Percentiles rank a stretch among this genome's conserved stretches.
Conservation (phyloP, 1,139 yeast genomes). For the Magnusiomyces paraingens region DNA sequence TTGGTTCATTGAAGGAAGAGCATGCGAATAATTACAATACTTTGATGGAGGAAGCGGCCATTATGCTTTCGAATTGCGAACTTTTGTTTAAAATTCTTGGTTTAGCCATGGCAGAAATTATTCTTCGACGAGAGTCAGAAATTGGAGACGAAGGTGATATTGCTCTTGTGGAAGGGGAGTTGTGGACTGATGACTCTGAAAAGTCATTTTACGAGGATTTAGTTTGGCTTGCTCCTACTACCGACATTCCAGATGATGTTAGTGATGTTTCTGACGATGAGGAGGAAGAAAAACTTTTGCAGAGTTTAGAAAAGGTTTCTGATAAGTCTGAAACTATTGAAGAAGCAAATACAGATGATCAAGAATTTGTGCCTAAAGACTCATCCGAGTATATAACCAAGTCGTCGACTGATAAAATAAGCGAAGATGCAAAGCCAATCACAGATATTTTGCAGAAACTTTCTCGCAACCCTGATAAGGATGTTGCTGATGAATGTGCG, state of each 20-base stretch:
- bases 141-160: slow-evolving; percentile 25
- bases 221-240: slow-evolving; percentile 9
- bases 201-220: slow-evolving; percentile 15
- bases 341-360: slow-evolving; percentile 9
- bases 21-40: slow-evolving; percentile 7
- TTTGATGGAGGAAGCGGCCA: slow-evolving; percentile 11
- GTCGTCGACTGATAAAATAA: background rate
- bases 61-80: slow-evolving; percentile 10
- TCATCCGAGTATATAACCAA: slow-evolving; percentile 12
- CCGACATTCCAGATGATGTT: slow-evolving; percentile 11
- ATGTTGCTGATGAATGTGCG: slow-evolving; percentile 53
- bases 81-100: slow-evolving; percentile 12
- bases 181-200: slow-evolving; percentile 18
- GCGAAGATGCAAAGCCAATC: background rate
- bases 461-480: slow-evolving; percentile 32
- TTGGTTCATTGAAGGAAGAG: slow-evolving; percentile 12
- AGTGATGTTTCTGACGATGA: slow-evolving; percentile 12
- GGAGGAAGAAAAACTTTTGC: slow-evolving; percentile 12
- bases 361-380: slow-evolving; percentile 16
- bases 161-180: slow-evolving; percentile 15
- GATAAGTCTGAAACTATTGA: slow-evolving; percentile 8
- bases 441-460: slow-evolving; percentile 23
- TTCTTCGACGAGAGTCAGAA: slow-evolving; percentile 9
- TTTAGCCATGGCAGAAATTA: slow-evolving; percentile 10
- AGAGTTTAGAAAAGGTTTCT: slow-evolving; percentile 10